These are phyloP conservation scores for Acacia melanoxylon DNA, from an alignment of 306 rosid genomes.

Conservation along the genomic window DNA sequence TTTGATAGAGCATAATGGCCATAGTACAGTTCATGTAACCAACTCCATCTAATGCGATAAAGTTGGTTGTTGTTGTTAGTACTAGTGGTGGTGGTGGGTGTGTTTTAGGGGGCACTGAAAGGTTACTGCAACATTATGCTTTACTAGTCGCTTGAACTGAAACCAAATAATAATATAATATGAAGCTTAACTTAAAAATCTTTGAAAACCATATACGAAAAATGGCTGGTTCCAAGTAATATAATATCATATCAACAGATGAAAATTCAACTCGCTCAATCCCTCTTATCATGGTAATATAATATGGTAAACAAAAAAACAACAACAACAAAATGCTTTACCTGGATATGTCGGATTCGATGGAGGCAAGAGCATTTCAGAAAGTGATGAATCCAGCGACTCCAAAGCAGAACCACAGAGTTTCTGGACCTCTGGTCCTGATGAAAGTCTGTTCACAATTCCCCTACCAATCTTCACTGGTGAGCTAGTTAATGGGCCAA, in stretches of 20 bases:
- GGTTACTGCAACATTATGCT: neutral
- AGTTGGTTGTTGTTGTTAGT: neutral
- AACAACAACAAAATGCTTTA: slow-evolving; percentile 24
- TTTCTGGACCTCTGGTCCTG: slow-evolving; percentile 93
- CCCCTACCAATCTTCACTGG: slow-evolving; percentile 93
- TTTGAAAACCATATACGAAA: neutral
- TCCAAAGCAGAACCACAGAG: slow-evolving; percentile 80
- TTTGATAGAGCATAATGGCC: neutral
- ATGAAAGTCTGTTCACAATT: slow-evolving; percentile 96
- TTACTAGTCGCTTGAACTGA: neutral
- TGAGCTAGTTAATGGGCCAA: slow-evolving; percentile 75
- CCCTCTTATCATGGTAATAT: neutral
- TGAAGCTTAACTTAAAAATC: neutral
- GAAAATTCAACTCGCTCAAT: neutral
- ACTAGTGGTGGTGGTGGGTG: neutral
- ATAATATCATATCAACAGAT: neutral
- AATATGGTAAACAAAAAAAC: neutral
- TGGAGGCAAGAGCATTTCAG: slow-evolving; percentile 34
- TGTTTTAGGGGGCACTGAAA: neutral
- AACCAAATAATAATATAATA: neutral
- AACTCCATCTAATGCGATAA: neutral
- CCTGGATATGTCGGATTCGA: slow-evolving; percentile 52
- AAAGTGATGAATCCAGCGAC: slow-evolving; percentile 62
- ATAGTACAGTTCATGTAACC: neutral
- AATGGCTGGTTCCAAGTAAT: neutral